A percentile compares a stretch with the other conserved stretches of the same genome.
phyloP scores from a whole-genome alignment of 345 rosid species.

The Aquilaria malaccensis region DNA sequence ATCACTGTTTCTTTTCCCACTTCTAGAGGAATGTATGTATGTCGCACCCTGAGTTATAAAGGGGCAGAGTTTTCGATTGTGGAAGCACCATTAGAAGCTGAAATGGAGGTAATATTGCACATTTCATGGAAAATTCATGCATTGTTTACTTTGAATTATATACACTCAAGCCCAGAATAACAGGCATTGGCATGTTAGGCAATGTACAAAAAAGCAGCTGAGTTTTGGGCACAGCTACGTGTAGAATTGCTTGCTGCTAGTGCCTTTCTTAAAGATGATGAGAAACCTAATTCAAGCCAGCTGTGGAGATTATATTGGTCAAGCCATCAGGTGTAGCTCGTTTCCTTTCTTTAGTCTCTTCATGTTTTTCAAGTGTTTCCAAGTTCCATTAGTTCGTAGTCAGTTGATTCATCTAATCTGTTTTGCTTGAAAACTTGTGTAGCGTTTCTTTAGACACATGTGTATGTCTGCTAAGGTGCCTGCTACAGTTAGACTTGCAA shows the following conservation, averaged over 20 bases:
- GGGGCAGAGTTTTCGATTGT: slow-evolving; percentile 90
- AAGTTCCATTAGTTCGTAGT: not conserved
- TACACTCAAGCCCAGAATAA: not conserved
- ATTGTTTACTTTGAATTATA: slow-evolving; percentile 1
- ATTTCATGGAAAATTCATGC: not conserved
- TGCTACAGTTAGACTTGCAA: slow-evolving; percentile 76
- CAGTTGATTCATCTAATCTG: not conserved
- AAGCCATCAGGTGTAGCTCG: slow-evolving; percentile 77
- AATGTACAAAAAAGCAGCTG: slow-evolving; percentile 90
- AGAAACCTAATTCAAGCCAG: slow-evolving; percentile 84
- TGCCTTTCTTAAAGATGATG: slow-evolving; percentile 59
- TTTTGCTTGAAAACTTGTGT: slow-evolving; percentile 12
- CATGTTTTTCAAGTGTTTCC: not conserved
- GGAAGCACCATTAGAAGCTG: slow-evolving; percentile 86
- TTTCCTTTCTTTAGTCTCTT: slow-evolving; percentile 10
- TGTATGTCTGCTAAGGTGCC: slow-evolving; percentile 99
- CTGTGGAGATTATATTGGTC: slow-evolving; percentile 99
- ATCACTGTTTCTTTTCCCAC: slow-evolving; percentile 16
- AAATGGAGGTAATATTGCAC: slow-evolving; percentile 61
- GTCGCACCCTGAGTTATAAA: slow-evolving; percentile 97
- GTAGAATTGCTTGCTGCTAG: slow-evolving; percentile 86
- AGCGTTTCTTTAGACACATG: slow-evolving; percentile 98
- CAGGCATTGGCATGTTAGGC: slow-evolving; percentile 34
- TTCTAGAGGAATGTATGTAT: slow-evolving; percentile 95
- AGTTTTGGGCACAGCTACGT: slow-evolving; percentile 98